A percentile compares a stretch with the other conserved stretches of the same genome.
These are phyloP conservation scores for Wallacemonas sp. DNA, from an alignment of 208 protist genomes.

Conservation along the genomic window DNA sequence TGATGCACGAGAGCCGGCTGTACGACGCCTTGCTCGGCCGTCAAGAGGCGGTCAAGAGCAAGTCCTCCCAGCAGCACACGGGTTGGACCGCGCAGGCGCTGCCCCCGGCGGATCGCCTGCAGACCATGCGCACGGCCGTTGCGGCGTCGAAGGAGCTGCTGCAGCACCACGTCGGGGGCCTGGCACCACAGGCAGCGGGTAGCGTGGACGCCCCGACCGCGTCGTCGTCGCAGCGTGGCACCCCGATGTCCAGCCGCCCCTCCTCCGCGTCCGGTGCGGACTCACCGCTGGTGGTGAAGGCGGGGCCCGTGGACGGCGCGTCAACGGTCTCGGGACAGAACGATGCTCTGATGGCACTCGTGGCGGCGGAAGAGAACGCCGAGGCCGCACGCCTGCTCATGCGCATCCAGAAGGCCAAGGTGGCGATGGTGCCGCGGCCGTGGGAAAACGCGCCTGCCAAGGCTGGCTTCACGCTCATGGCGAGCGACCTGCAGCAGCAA, in stretches of 20 bases:
- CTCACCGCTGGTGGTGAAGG: conserved; percentile 2
- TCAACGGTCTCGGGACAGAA: not conserved
- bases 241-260: not conserved
- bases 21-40: conserved; percentile 38
- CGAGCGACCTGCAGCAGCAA: conserved; percentile 1
- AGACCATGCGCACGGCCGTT: conserved; percentile 11
- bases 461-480: not conserved
- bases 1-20: conserved; percentile 37
- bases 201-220: not conserved
- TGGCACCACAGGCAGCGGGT: not conserved
- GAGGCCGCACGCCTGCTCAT: conserved; percentile 16
- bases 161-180: not conserved
- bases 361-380: not conserved
- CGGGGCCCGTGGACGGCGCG: no score
- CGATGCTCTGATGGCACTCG: not conserved
- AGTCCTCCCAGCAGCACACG: conserved; percentile 19
- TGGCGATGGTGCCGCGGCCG: conserved; percentile 52
- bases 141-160: conserved; percentile 9
- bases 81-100: conserved; percentile 4
- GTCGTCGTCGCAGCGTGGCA: not conserved
- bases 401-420: conserved; percentile 37
- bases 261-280: conserved; percentile 3
- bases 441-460: conserved; percentile 35
- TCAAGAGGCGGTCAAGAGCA: conserved; percentile 14
- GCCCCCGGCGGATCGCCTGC: conserved; percentile 4